Conservation (phyloP, 495 filamentous ascomycete species). For the Bacidia gigantensis region DNA sequence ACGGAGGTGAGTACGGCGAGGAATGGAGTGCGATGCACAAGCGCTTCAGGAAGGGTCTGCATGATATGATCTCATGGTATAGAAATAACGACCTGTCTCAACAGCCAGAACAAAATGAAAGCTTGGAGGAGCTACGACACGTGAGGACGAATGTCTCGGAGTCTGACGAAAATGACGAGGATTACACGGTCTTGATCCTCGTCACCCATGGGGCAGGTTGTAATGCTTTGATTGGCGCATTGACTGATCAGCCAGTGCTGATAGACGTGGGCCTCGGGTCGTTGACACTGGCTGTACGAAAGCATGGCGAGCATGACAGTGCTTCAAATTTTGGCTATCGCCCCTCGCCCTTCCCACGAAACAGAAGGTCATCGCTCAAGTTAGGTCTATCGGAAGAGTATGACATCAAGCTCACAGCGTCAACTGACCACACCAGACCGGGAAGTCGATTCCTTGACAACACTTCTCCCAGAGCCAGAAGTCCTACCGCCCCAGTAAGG, state of each 20-base stretch:
- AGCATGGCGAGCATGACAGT: slow-evolving; percentile 27
- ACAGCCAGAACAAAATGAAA: slow-evolving; percentile 18
- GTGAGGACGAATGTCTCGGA: slow-evolving; percentile 10
- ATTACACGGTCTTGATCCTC: slow-evolving; percentile 71
- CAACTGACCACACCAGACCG: slow-evolving; percentile 64
- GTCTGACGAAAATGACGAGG: slow-evolving; percentile 33
- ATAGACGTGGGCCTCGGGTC: slow-evolving; percentile 82
- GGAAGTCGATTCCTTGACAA: slow-evolving; percentile 20
- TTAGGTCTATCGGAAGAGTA: slow-evolving; percentile 45
- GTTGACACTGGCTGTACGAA: slow-evolving; percentile 75
- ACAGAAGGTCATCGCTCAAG: slow-evolving; percentile 23
- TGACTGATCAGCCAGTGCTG: slow-evolving; percentile 78
- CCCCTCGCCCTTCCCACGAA: neutral
- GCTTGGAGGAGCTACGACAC: slow-evolving; percentile 15
- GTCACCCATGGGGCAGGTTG: slow-evolving; percentile 97
- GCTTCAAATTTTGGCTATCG: slow-evolving; percentile 16
- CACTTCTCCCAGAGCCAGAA: neutral
- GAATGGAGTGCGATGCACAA: slow-evolving; percentile 94
- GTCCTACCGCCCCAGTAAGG: slow-evolving; percentile 5
- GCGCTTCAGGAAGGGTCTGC: slow-evolving; percentile 64
- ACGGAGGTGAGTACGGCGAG: slow-evolving; percentile 77
- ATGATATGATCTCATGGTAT: slow-evolving; percentile 72
- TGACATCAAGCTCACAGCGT: slow-evolving; percentile 61
- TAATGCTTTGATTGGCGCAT: slow-evolving; percentile 83
- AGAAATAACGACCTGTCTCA: slow-evolving; percentile 29